Conservation (phyloP, 2,329 filamentous ascomycete species). For the Chrysosporium keratinophilum region DNA sequence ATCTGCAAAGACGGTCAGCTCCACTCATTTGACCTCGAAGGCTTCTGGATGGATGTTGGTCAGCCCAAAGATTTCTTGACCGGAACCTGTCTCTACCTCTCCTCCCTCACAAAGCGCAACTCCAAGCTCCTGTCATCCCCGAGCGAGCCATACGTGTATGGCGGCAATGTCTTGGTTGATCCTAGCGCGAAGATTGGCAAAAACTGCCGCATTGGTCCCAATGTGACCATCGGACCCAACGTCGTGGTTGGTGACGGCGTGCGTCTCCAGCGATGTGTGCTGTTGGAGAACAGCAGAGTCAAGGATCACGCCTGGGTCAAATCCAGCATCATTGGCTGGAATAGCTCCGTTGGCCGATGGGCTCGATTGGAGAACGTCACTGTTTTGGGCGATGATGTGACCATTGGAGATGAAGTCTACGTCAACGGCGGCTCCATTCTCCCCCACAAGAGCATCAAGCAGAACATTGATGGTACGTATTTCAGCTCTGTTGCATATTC, state of each 20-base stretch:
- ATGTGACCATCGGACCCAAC: conserved; percentile 88
- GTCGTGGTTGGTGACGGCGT: conserved; percentile 91
- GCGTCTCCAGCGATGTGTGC: conserved; percentile 80
- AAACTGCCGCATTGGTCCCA: conserved; percentile 96
- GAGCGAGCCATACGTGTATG: conserved; percentile 70
- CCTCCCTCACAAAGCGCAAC: conserved; percentile 79
- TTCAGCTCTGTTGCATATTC: not conserved
- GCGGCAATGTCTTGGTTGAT: conserved; percentile 92
- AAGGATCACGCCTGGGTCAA: conserved; percentile 99
- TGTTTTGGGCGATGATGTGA: conserved; percentile 95
- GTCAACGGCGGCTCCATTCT: conserved; percentile 94
- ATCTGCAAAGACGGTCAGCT: conserved; percentile 82
- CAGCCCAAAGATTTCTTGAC: conserved; percentile 98
- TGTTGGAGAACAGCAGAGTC: conserved; percentile 81
- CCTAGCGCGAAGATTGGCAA: conserved; percentile 91
- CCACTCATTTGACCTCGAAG: conserved; percentile 91
- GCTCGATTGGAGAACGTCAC: conserved; percentile 94
- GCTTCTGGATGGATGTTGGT: conserved; percentile 99
- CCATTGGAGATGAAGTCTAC: conserved; percentile 95
- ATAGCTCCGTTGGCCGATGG: conserved; percentile 91
- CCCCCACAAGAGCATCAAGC: conserved; percentile 98
- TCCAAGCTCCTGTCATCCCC: conserved; percentile 69
- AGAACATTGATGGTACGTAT: conserved; percentile 71
- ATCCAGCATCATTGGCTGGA: conserved; percentile 97
- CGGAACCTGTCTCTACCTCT: conserved; percentile 91